Evolutionary conservation across 805 yeast genomes (phyloP), one percentile per base, ranked within the genome.

Genomic region (Candida quercuum): DNA sequence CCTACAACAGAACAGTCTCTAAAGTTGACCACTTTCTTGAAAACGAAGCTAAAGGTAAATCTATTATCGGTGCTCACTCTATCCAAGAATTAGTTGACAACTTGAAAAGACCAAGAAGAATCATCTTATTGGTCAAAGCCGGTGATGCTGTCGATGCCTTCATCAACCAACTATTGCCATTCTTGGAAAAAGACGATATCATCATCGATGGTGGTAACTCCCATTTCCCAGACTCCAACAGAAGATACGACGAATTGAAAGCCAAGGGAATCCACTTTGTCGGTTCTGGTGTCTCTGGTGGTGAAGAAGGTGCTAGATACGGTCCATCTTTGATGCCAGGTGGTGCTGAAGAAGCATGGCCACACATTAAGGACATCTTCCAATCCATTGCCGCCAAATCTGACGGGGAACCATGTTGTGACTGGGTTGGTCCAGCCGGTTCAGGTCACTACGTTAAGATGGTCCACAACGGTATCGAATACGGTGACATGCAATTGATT

Each of bases 251-350:
- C 42, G 95, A 88, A 63, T 78, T 91, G 64, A 79, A 83, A 66
- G 72, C 67, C 40, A 80, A 91, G 75, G 98, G 95, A 31, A 81
- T 89, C 60, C 71, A 78, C 50, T 93, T 87, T 54, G 98, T 91
- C 48, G 99, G 99, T 60, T 89, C 96, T 46, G 99, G 99, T 84
- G 98, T 93, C 49, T 91, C 98, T 54, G 99, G 99, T 70, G 99
- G 99, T 76, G 99, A 91, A 72, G 99, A 91, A 67, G 99, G 99
- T 76, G 99, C 99, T 57, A 86, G 99, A 72, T 78, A 85, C 69
- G 99, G 99, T 60, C 99, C 99, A 47, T 89, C 98, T 47, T 77
- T 91, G 67, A 91, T 91, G 99, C 99, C 99, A 56, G 99, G 99
- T 81, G 99, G 99, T 64, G 85, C 87, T 62, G 76, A 72, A 55